Percentiles rank a stretch among this genome's conserved stretches.
Conservation (phyloP, 164 flowering plant species). For the Hamamelis virginiana region DNA sequence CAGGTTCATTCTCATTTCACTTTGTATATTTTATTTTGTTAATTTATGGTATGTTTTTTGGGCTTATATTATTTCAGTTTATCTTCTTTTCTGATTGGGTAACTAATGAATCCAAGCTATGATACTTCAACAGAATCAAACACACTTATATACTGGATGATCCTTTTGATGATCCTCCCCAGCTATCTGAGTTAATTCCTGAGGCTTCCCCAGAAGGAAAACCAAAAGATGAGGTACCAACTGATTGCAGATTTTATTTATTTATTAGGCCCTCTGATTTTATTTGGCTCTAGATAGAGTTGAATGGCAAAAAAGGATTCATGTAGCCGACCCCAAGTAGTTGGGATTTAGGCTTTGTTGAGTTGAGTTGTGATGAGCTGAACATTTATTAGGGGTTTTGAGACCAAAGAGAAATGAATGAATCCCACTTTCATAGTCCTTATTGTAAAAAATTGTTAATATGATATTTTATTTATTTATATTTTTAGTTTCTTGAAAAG, state of each 20-base stretch:
- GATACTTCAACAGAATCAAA: conserved; percentile 58
- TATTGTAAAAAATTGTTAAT: no score
- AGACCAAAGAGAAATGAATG: background rate
- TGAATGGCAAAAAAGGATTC: no score
- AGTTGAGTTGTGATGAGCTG: no score
- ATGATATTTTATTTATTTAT: no score
- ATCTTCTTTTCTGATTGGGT: background rate
- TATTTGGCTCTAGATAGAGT: no score
- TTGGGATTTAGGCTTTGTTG: no score
- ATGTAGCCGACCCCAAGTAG: no score
- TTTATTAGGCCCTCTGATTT: background rate
- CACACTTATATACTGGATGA: conserved; percentile 90
- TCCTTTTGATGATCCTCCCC: conserved; percentile 94
- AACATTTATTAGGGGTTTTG: no score
- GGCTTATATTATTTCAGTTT: background rate
- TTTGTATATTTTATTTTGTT: background rate
- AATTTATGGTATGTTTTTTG: background rate
- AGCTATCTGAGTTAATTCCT: conserved; percentile 72
- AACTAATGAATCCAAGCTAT: conserved; percentile 7
- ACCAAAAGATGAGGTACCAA: conserved; percentile 77
- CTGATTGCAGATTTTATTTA: background rate
- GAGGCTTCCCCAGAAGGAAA: conserved; percentile 92
- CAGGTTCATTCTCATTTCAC: conserved; percentile 36
- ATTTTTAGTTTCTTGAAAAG: no score
- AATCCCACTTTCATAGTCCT: background rate